phyloP scores from a whole-genome alignment of 257 asterid genomes.

The Solanum medicagineum region DNA sequence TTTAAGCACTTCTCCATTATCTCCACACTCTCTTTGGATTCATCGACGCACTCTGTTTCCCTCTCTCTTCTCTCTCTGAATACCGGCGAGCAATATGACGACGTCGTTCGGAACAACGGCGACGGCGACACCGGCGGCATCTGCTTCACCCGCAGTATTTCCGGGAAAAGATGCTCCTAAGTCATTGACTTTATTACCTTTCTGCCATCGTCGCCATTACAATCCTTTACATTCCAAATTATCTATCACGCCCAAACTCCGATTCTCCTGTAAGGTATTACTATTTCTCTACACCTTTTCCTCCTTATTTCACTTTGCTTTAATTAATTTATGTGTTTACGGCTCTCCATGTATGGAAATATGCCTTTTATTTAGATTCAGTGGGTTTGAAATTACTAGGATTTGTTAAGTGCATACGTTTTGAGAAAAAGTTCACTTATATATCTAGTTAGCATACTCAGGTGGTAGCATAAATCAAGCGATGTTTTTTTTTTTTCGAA shows the following conservation, averaged over 20 bases:
- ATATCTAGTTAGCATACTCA: not conserved
- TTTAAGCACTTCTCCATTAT: not conserved
- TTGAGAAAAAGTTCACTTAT: not conserved
- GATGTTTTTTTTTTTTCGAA: not conserved
- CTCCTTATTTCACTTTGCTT: not conserved
- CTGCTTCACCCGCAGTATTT: conserved; percentile 27
- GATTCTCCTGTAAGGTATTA: conserved; percentile 46
- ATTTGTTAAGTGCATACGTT: not conserved
- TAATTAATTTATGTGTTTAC: not conserved
- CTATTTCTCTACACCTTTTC: not conserved
- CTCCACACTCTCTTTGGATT: conserved; percentile 26
- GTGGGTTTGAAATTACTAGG: not conserved
- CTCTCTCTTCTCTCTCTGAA: conserved; percentile 4
- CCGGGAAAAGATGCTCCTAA: conserved; percentile 30
- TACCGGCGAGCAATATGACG: conserved; percentile 34
- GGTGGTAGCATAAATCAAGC: not conserved
- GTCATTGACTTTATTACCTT: conserved; percentile 25
- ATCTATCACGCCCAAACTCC: conserved; percentile 47
- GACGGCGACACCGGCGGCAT: conserved; percentile 9
- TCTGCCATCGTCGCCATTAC: conserved; percentile 19
- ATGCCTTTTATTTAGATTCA: not conserved
- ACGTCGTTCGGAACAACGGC: conserved; percentile 43
- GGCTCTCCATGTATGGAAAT: not conserved
- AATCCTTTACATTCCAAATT: conserved; percentile 26
- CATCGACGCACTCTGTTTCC: conserved; percentile 31